Conservation (phyloP, 495 filamentous ascomycete species). For the Aspergillus taichungensis region DNA sequence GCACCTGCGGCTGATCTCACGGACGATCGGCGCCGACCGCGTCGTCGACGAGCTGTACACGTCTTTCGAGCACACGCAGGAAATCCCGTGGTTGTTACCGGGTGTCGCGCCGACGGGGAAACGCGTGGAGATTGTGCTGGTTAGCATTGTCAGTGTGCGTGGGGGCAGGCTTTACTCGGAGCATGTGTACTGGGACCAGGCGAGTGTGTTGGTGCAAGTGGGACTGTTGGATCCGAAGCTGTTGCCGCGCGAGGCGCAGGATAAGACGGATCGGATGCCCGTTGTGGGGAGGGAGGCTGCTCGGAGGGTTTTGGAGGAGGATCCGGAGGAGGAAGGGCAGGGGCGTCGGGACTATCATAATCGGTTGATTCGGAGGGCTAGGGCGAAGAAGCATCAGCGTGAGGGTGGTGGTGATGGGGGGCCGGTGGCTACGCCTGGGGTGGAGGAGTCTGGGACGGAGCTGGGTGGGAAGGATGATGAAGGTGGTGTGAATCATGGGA, state of each 20-base stretch:
- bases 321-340: constrained; percentile 29
- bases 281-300: constrained; percentile 62
- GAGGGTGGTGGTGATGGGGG: not conserved
- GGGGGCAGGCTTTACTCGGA: constrained; percentile 71
- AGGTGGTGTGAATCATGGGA: constrained; percentile 2
- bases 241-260: constrained; percentile 36
- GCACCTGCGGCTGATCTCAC: constrained; percentile 58
- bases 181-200: constrained; percentile 86
- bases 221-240: constrained; percentile 62
- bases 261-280: constrained; percentile 51
- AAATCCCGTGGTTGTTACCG: constrained; percentile 75
- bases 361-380: constrained; percentile 26
- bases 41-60: constrained; percentile 52
- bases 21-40: constrained; percentile 56
- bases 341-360: constrained; percentile 27
- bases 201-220: constrained; percentile 65
- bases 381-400: constrained; percentile 9
- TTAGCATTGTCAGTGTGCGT: constrained; percentile 65
- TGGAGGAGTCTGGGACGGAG: constrained; percentile 20
- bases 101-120: constrained; percentile 63
- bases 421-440: constrained; percentile 2
- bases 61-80: constrained; percentile 60
- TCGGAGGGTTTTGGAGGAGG: constrained; percentile 55
- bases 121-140: constrained; percentile 60
- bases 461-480: constrained; percentile 17